Evolutionary conservation across 306 rosid species (phyloP).

Genomic region (Cicer cuneatum): DNA sequence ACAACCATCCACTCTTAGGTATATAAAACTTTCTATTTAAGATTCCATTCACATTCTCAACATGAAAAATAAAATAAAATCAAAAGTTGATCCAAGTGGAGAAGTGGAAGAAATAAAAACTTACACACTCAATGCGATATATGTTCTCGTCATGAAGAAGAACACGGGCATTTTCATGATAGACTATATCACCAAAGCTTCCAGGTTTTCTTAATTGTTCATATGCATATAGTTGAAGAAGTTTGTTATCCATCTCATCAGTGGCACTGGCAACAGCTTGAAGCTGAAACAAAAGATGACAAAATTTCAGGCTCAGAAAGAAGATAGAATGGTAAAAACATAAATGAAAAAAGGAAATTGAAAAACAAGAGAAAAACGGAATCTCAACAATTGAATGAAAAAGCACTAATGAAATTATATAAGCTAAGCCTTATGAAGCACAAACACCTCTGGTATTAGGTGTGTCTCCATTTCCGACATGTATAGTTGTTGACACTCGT

Average conservation of each 20-base stretch:
- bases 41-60: constrained; percentile 24
- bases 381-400: neutral
- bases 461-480: too few species aligned
- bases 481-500: too few species aligned
- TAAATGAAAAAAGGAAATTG: neutral
- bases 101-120: constrained; percentile 47
- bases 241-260: constrained; percentile 97
- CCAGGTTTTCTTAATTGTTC: constrained; percentile 89
- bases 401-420: neutral
- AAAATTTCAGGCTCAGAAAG: constrained; percentile 39
- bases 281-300: constrained; percentile 60
- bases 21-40: constrained; percentile 9
- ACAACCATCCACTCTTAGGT: constrained; percentile 7
- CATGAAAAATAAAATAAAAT: neutral
- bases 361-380: neutral
- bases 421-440: neutral
- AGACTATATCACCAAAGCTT: constrained; percentile 81
- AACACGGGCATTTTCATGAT: constrained; percentile 95
- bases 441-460: neutral
- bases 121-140: constrained; percentile 90
- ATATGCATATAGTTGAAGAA: constrained; percentile 84
- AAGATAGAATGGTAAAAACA: constrained; percentile 22
- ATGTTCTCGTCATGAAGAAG: constrained; percentile 94
- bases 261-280: constrained; percentile 80
- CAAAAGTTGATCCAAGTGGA: constrained; percentile 37